Evolutionary conservation across 2,329 filamentous ascomycete genomes (phyloP), one percentile per base, ranked within the genome.

Genomic region (Botryotinia calthae): DNA sequence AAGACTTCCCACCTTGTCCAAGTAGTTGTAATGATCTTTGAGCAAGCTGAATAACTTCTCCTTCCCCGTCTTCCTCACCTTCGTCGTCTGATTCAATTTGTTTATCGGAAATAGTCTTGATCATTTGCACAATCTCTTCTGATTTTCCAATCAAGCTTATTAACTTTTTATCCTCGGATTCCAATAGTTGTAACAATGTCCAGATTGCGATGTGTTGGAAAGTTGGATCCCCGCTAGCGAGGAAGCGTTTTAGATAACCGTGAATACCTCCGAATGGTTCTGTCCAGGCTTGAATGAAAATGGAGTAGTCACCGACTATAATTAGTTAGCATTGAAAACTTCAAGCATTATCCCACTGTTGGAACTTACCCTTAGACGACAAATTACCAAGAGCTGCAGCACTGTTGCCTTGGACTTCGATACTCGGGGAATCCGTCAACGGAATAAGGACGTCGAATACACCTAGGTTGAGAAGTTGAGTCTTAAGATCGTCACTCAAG

Each of bases 181-280:
- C 96, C 68, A 99, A 90, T 7, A 99, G 88, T 81, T 99, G 96
- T 5, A 99, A 88, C 65, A 99, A 84, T 1, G 96, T 99, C 96
- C 96, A 99, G 76, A 98, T 97, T 68, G 96, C 96, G 80, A 99
- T 99, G 81, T 99, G 96, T 83, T 99, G 96, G 86, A 99, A 99
- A 0, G 96, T 99, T 0, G 96, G 91, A 81, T 99, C 96, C 58
- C 95, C 95, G 76, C 94, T 98, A 62, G 93, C 93, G 28, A 99
- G 87, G 86, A 99, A 99, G 71, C 95, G 91, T 78, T 91, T 93
- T 51, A 99, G 87, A 81, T 99, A 99, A 71, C 96, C 96, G 80
- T 98, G 95, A 74, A 99, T 97, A 63, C 96, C 96, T 63, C 94
- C 96, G 75, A 94, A 92, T 2, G 96, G 96, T 79, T 97, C 91